Evolutionary conservation across 257 asterid genomes (phyloP).

Genomic region (Solanum paucissectum): DNA sequence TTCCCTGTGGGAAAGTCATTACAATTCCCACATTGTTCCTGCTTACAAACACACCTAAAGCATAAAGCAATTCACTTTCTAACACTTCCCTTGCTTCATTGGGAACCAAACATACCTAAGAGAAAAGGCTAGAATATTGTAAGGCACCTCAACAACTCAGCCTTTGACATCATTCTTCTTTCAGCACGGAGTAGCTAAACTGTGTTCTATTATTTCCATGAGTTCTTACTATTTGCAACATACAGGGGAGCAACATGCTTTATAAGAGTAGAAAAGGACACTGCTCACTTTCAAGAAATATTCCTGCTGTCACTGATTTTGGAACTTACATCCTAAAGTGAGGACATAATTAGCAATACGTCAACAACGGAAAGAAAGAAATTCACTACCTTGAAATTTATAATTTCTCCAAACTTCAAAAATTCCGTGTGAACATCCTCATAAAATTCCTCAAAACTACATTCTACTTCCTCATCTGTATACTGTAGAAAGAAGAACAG

Average conservation of each 20-base stretch:
- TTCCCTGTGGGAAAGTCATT: background rate
- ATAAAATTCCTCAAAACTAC: slow-evolving; percentile 81
- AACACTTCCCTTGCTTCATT: background rate
- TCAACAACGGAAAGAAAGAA: background rate
- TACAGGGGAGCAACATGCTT: background rate
- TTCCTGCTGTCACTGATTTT: background rate
- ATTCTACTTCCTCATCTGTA: slow-evolving; percentile 89
- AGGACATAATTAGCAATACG: background rate
- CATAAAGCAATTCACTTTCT: background rate
- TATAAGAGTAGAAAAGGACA: background rate
- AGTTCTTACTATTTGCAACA: background rate
- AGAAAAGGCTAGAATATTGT: background rate
- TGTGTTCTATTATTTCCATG: background rate
- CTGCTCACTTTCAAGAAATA: background rate
- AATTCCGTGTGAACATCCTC: slow-evolving; percentile 98
- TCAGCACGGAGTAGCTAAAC: background rate
- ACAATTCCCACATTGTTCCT: background rate
- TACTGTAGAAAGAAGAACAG: slow-evolving; percentile 41
- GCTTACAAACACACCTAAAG: background rate
- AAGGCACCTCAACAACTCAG: background rate
- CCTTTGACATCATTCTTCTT: background rate
- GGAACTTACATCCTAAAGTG: background rate
- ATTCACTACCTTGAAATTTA: slow-evolving; percentile 76
- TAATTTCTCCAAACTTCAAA: slow-evolving; percentile 85
- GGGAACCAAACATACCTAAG: background rate